These are phyloP conservation scores for Globisporangium okanoganense DNA, from an alignment of 352 stramenopile species.

Conservation along the genomic window DNA sequence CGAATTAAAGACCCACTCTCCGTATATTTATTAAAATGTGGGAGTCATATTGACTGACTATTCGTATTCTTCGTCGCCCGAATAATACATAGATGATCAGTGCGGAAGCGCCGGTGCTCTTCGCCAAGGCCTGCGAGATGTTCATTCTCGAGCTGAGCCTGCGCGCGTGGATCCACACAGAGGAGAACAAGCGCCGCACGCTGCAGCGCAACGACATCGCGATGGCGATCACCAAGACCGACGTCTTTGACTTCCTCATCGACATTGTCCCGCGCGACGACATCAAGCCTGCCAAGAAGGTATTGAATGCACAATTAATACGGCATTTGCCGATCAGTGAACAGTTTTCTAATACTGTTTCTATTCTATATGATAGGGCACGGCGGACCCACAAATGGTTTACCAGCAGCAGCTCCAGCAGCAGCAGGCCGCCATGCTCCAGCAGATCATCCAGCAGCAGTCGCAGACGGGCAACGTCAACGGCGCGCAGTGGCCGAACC, in stretches of 20 bases:
- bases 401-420: constrained; percentile 89
- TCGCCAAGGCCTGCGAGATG: constrained; percentile 94
- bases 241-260: constrained; percentile 92
- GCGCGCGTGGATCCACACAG: constrained; percentile 87
- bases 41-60: too few species aligned
- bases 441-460: constrained; percentile 85
- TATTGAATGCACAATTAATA: too few species aligned
- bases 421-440: constrained; percentile 84
- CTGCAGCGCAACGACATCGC: constrained; percentile 90
- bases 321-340: neutral
- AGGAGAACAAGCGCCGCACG: constrained; percentile 92
- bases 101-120: constrained; percentile 89
- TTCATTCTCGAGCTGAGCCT: constrained; percentile 92
- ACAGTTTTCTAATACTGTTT: neutral
- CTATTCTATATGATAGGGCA: constrained; percentile 12
- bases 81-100: constrained; percentile 91
- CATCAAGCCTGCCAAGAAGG: constrained; percentile 86
- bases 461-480: constrained; percentile 48
- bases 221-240: constrained; percentile 88
- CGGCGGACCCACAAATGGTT: constrained; percentile 64
- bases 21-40: neutral
- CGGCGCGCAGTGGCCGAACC: constrained; percentile 66
- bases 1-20: constrained; percentile 6
- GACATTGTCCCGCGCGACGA: constrained; percentile 89
- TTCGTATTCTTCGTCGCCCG: too few species aligned